phyloP scores from a whole-genome alignment of 768 basidiomycete genomes.

The Boletus rubroflammeus region DNA sequence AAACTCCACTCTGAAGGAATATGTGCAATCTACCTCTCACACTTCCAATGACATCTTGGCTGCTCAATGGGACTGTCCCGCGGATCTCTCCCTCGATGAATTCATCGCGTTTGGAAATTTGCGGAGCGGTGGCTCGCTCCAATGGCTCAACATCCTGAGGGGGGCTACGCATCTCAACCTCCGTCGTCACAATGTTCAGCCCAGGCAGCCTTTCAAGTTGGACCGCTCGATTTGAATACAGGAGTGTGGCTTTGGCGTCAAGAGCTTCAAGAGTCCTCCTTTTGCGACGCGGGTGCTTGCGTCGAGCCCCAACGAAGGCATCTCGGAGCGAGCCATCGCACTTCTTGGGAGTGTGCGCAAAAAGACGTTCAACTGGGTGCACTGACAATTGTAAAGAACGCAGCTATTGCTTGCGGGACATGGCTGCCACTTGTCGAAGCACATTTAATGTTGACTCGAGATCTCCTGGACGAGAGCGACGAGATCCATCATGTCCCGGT shows the following conservation, averaged over 20 bases:
- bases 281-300: not conserved
- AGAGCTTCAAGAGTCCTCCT: not conserved
- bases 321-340: not conserved
- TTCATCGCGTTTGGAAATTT: not conserved
- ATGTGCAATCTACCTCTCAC: not conserved
- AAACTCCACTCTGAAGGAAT: not conserved
- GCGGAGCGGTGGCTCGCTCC: not conserved
- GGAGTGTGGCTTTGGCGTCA: not conserved
- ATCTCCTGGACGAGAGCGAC: too few relatives aligned
- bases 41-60: not conserved
- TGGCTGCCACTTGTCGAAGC: not conserved
- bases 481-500: too few relatives aligned
- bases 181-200: not conserved
- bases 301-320: not conserved
- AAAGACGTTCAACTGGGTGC: not conserved
- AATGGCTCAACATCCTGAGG: not conserved
- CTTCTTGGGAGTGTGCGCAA: not conserved
- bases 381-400: not conserved
- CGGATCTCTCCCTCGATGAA: not conserved
- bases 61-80: not conserved
- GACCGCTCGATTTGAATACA: slow-evolving; percentile 22
- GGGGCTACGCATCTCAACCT: not conserved
- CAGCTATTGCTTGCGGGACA: not conserved
- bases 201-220: not conserved
- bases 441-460: not conserved